Evolutionary conservation across 306 rosid genomes (phyloP).

Genomic region (Quercus variabilis): DNA sequence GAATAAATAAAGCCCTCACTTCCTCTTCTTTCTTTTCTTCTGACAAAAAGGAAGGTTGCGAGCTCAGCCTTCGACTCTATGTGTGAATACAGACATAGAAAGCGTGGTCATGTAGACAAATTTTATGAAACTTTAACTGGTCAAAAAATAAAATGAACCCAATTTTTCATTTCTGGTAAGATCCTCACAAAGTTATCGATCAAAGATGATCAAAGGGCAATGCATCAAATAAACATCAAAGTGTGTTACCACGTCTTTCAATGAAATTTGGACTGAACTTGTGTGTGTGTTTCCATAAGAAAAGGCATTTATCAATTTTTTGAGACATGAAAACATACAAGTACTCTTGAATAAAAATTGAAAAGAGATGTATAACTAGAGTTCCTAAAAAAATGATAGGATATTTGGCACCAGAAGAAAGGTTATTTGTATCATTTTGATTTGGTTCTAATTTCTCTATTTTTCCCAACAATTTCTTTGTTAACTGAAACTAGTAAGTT

Average conservation of each 20-base stretch:
- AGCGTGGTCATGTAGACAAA: background rate
- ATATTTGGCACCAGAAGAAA: too few relatives aligned
- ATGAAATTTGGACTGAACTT: background rate
- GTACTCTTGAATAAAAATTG: too few relatives aligned
- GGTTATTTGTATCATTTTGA: too few relatives aligned
- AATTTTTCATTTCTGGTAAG: background rate
- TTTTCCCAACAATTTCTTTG: too few relatives aligned
- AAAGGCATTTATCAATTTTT: too few relatives aligned
- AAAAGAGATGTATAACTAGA: too few relatives aligned
- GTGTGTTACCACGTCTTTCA: background rate
- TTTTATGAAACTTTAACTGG: background rate
- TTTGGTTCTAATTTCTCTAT: too few relatives aligned
- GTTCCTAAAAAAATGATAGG: too few relatives aligned
- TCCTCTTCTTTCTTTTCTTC: background rate
- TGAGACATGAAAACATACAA: too few relatives aligned
- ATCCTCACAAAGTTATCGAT: background rate
- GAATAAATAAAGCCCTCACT: conserved; percentile 21
- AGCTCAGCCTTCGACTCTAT: background rate
- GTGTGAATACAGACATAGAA: background rate
- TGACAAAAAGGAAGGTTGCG: background rate
- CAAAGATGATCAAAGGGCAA: background rate
- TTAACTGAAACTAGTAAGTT: too few relatives aligned
- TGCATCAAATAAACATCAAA: background rate
- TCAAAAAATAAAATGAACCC: background rate
- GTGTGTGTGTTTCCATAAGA: too few relatives aligned